Evolutionary conservation across 192 early-diverging fungal genomes (phyloP), one percentile per base, ranked within the genome.

Genomic region (Podila clonocystis): DNA sequence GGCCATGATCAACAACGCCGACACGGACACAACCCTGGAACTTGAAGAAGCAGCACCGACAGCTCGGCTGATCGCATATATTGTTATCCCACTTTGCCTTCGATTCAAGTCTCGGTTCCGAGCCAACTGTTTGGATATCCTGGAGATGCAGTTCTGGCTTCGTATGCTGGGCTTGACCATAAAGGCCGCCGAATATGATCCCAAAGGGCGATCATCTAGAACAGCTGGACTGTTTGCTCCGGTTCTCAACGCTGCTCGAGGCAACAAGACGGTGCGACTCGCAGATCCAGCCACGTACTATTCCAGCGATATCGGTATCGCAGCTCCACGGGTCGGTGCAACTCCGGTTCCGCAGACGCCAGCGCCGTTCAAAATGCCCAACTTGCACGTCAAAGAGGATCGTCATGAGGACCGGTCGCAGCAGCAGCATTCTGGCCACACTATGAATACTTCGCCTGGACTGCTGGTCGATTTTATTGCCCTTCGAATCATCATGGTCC

Each of bases 401-500:
- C 50, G 19, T 5, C 3, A 17, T 0, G 73, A 71, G 5, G 64
- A 58, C 22, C 52, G 26, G 15, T 29, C 31, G 22, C 20, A 59
- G n/a, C 19, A 73, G n/a, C 19, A 73, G 49, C 31, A 34, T 5
- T 28, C 22, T 13, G 12, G 31, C 50, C 2, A 48, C 3, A 66
- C 70, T 1, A 68, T 73, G 49, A 76, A 82, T 50, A 63, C 74
- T 6, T 70, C 75, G 1, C 82, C 77, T 52, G 64, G 75, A 20
- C 83, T 86, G 24, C 31, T 86, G 22, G 67, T 88, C 3, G 76
- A 87, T 63, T 89, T 90, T 31, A 85, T 82, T 2, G 89, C 89
- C 2, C 50, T 90, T 20, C 83, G 88, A 34, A 79, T 90, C 36
- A 84, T 89, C n/a, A 63, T 90, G 2, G 68, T 90, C 17, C 83